These are phyloP conservation scores for Ceratocystis albifundus DNA, from an alignment of 2,329 filamentous ascomycete species.

Conservation along the genomic window DNA sequence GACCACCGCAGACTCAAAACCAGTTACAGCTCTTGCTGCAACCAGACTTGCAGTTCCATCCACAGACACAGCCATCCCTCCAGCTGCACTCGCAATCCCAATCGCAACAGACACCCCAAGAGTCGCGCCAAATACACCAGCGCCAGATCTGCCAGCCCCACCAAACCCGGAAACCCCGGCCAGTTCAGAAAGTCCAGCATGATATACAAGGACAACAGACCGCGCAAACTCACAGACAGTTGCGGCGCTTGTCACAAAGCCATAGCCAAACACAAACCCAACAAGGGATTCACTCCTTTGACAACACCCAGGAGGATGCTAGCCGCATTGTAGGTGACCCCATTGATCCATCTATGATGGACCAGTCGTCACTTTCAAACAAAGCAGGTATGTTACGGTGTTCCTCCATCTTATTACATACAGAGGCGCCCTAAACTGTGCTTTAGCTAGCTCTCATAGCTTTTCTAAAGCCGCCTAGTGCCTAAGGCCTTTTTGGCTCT, in stretches of 20 bases:
- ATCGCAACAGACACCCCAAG: background rate
- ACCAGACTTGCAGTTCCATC: background rate
- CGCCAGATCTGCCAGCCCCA: background rate
- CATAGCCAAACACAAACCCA: background rate
- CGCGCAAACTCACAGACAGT: background rate
- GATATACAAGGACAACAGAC: background rate
- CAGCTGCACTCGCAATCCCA: background rate
- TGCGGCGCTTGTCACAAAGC: background rate
- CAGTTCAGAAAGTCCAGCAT: background rate
- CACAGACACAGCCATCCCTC: background rate
- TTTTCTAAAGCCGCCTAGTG: too few relatives aligned
- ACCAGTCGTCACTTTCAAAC: background rate
- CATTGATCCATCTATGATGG: background rate
- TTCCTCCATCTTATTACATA: too few relatives aligned
- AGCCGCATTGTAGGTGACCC: background rate
- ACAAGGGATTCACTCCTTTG: background rate
- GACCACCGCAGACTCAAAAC: background rate
- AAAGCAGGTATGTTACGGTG: background rate
- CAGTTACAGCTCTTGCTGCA: conserved; percentile 1
- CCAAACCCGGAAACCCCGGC: background rate
- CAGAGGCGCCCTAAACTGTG: too few relatives aligned
- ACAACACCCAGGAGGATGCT: background rate
- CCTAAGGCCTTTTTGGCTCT: too few relatives aligned
- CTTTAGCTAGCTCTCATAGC: too few relatives aligned
- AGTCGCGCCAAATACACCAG: background rate